Evolutionary conservation across 805 yeast species (phyloP).

Genomic region (Candida cerambycidarum): DNA sequence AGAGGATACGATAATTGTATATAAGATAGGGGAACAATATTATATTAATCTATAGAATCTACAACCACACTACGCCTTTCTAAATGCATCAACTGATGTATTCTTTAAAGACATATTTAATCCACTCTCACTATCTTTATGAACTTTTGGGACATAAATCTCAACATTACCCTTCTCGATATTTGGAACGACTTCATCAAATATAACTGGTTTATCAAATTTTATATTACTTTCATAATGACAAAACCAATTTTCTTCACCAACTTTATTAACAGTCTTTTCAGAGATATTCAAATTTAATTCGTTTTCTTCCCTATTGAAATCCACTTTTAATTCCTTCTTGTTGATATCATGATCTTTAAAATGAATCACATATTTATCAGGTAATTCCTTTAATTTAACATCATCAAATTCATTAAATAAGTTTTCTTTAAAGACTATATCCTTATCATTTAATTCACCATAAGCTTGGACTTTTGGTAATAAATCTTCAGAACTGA

Average conservation of each 20-base stretch:
- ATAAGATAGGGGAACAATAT: not conserved
- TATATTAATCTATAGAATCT: slow-evolving; percentile 2
- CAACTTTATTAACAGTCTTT: slow-evolving; percentile 13
- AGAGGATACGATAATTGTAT: not conserved
- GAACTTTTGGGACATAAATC: slow-evolving; percentile 22
- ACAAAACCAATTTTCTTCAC: slow-evolving; percentile 16
- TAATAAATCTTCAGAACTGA: slow-evolving; percentile 15
- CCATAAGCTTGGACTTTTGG: slow-evolving; percentile 18
- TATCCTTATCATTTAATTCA: slow-evolving; percentile 16
- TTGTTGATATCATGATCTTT: slow-evolving; percentile 16
- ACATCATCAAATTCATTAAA: slow-evolving; percentile 20
- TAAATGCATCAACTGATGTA: slow-evolving; percentile 15
- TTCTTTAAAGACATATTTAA: slow-evolving; percentile 16
- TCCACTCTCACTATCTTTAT: slow-evolving; percentile 12
- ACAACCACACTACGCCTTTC: not conserved
- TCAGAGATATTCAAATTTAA: slow-evolving; percentile 20
- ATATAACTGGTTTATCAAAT: slow-evolving; percentile 25
- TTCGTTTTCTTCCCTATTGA: slow-evolving; percentile 23
- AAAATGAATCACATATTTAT: slow-evolving; percentile 23
- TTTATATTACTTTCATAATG: slow-evolving; percentile 20
- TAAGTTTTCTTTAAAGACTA: slow-evolving; percentile 17
- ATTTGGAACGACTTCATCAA: slow-evolving; percentile 22
- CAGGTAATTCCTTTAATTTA: slow-evolving; percentile 23
- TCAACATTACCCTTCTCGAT: slow-evolving; percentile 19
- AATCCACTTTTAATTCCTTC: slow-evolving; percentile 24